These are phyloP conservation scores for Blastocystis hominis DNA, from an alignment of 352 stramenopile species.

Conservation along the genomic window DNA sequence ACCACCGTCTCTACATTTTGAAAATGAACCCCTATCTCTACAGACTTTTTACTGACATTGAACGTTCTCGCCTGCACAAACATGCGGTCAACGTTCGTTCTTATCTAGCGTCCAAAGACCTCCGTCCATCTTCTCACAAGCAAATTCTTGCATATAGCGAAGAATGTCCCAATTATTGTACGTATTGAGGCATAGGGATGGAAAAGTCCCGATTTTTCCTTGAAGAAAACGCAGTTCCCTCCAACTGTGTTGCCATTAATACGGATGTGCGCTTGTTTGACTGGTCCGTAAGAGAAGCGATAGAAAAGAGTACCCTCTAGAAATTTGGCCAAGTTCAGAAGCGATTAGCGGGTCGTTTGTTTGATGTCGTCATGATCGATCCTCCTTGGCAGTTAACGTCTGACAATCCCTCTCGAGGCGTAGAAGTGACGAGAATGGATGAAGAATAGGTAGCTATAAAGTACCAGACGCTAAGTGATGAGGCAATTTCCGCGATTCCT, in stretches of 20 bases:
- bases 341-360: constrained; percentile 54
- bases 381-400: constrained; percentile 62
- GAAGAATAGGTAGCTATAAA: constrained; percentile 59
- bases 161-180: neutral
- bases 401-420: constrained; percentile 61
- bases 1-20: neutral
- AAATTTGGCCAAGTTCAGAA: constrained; percentile 56
- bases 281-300: constrained; percentile 9
- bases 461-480: constrained; percentile 61
- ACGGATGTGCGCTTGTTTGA: constrained; percentile 61
- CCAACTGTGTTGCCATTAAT: constrained; percentile 59
- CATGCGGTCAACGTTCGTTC: neutral
- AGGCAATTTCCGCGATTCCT: constrained; percentile 60
- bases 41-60: neutral
- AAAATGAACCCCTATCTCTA: neutral
- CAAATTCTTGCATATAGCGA: neutral
- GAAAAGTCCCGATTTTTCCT: neutral
- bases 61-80: neutral
- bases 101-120: neutral
- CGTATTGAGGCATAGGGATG: neutral
- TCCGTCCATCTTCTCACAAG: neutral
- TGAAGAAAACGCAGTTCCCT: neutral
- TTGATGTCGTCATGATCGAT: constrained; percentile 63
- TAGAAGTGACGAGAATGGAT: neutral
- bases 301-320: neutral